These are phyloP conservation scores for Epicoccum sorghinum DNA, from an alignment of 2,329 filamentous ascomycete species.

Conservation along the genomic window DNA sequence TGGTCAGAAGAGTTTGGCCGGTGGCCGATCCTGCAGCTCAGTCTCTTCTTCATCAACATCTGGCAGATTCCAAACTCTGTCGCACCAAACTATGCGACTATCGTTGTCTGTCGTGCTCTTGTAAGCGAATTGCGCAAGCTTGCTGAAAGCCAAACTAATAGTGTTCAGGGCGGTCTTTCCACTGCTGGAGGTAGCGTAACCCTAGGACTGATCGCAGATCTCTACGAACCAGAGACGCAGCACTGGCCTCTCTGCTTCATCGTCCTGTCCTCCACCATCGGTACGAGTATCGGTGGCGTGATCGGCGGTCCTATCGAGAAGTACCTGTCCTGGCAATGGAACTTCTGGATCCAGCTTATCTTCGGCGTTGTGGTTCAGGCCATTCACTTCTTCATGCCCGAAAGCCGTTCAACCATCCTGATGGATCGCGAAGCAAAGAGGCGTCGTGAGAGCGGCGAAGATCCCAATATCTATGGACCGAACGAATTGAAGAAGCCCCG, in stretches of 20 bases:
- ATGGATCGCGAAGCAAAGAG: conserved; percentile 78
- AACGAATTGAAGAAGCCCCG: conserved; percentile 63
- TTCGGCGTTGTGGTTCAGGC: conserved; percentile 72
- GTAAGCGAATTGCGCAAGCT: conserved; percentile 54
- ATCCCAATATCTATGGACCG: conserved; percentile 70
- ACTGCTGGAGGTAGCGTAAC: conserved; percentile 69
- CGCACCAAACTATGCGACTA: conserved; percentile 66
- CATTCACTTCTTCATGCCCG: conserved; percentile 71
- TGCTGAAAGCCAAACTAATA: background rate
- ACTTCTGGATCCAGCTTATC: conserved; percentile 83
- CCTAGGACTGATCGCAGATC: conserved; percentile 66
- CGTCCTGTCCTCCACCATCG: conserved; percentile 61
- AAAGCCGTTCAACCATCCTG: conserved; percentile 75
- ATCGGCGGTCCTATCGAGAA: conserved; percentile 61
- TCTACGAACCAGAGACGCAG: conserved; percentile 63
- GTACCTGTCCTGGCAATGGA: conserved; percentile 69
- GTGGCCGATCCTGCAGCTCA: conserved; percentile 61
- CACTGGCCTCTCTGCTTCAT: conserved; percentile 65
- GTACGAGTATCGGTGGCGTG: conserved; percentile 77
- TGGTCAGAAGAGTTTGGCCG: conserved; percentile 78
- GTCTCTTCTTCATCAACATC: conserved; percentile 65
- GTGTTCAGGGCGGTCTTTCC: conserved; percentile 39
- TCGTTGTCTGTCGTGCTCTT: conserved; percentile 64
- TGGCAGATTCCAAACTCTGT: conserved; percentile 71
- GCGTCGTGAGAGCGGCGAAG: conserved; percentile 65